Percentiles rank a stretch among this genome's conserved stretches.
Evolutionary conservation across 495 filamentous ascomycete species (phyloP).

Genomic region (Sordaria brevicollis): DNA sequence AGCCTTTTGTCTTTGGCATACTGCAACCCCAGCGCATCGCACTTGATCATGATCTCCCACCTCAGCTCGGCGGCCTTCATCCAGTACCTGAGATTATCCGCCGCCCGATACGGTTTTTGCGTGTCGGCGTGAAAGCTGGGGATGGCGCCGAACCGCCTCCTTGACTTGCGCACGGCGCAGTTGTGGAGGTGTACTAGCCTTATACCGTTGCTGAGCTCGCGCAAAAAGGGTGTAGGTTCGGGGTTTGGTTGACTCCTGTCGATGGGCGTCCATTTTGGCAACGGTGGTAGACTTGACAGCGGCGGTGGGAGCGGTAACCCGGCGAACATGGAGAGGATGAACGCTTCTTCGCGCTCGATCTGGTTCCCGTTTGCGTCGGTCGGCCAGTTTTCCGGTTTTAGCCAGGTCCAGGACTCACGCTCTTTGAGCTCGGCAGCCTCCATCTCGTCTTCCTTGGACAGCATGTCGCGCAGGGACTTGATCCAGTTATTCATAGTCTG

Average conservation of each 20-base stretch:
- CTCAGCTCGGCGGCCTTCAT: conserved; percentile 89
- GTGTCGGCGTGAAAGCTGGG: conserved; percentile 79
- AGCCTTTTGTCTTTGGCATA: conserved; percentile 51
- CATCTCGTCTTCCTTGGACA: conserved; percentile 61
- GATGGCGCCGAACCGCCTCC: conserved; percentile 84
- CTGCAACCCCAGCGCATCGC: conserved; percentile 81
- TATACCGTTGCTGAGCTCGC: conserved; percentile 63
- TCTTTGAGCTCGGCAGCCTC: conserved; percentile 65
- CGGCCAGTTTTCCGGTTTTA: conserved; percentile 60
- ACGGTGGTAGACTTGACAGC: conserved; percentile 22
- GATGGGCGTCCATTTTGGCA: conserved; percentile 64
- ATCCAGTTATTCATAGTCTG: conserved; percentile 69
- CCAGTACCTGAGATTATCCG: conserved; percentile 93
- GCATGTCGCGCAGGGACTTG: conserved; percentile 57
- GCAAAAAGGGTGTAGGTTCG: conserved; percentile 64
- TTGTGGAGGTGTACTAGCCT: conserved; percentile 84
- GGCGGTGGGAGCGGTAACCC: conserved; percentile 19
- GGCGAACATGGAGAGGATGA: conserved; percentile 53
- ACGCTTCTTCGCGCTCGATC: conserved; percentile 70
- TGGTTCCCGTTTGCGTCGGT: conserved; percentile 45
- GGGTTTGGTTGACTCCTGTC: conserved; percentile 22
- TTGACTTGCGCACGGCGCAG: conserved; percentile 70
- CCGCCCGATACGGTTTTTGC: conserved; percentile 83
- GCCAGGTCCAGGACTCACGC: conserved; percentile 68
- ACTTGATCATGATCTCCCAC: conserved; percentile 79